Base-by-base conservation (phyloP, 331 rosid species). In the Prunus yedoensis region DNA sequence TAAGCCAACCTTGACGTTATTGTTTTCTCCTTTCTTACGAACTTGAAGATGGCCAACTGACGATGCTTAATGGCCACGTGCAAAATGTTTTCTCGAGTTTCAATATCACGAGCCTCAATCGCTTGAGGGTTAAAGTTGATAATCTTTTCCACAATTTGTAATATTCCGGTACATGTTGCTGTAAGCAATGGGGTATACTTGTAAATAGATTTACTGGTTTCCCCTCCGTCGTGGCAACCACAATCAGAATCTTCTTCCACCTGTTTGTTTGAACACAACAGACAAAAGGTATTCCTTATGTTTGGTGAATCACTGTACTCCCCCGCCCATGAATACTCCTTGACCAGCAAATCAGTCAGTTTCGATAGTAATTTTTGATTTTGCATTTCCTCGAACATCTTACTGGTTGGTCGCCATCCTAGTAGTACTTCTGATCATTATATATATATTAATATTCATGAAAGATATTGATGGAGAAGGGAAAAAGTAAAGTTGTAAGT, bases 61-160 rank as follows among this genome's bases (percentile, higher is more conserved):
- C 85, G 82, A 23, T 82, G 57, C 76, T 66, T 69, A 27, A 84
- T 56, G 0, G 80, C 72, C 15, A 73, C 17, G 11, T 80, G 87
- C 27, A 86, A 77, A 52, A 86, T 68, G 52, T 78, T 86, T 25
- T 77, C n/a, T 16, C 60, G 61, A 0, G 76, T 58, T 2, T 49
- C 70, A 16, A 56, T 53, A 4, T 79, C 23, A 43, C 77, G 68
- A 3, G 50, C 3, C 46, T 30, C 59, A 15, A 74, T 3, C 10
- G 81, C 82, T 17, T 64, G 71, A 3, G 87, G 89, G 52, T 78
- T 30, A 38, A 2, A 49, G 10, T 70, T 0, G 13, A 79, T 13
- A 28, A 82, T 82, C 47, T 17, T 10, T 2, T 77, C 20, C 1
- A 77, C 70, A 0, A 85, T 59, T 43, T 77, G 77, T 3, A n/a